These are phyloP conservation scores for Dactylonectria macrodidyma DNA, from an alignment of 2,329 filamentous ascomycete species.

Conservation along the genomic window DNA sequence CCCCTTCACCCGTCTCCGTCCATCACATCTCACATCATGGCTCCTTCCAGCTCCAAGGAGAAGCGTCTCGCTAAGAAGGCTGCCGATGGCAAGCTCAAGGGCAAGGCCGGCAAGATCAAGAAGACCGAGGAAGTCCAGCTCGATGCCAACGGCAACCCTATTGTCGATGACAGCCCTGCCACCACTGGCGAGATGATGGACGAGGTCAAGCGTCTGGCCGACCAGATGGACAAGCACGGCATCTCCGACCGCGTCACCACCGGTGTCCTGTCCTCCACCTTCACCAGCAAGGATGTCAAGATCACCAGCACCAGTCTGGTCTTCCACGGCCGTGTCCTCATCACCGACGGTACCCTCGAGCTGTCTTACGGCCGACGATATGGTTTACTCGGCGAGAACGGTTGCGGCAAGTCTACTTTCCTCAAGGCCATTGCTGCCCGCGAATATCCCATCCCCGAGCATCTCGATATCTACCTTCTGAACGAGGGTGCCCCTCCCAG, in stretches of 20 bases:
- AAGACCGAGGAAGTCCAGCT: constrained; percentile 78
- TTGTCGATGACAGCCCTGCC: constrained; percentile 74
- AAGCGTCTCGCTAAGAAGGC: constrained; percentile 81
- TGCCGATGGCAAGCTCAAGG: constrained; percentile 77
- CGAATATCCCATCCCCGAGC: constrained; percentile 96
- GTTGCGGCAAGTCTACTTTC: constrained; percentile 98
- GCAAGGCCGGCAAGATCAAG: constrained; percentile 80
- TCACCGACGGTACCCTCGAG: constrained; percentile 94
- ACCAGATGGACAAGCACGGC: constrained; percentile 96
- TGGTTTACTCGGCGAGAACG: constrained; percentile 97
- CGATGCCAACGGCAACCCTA: constrained; percentile 73
- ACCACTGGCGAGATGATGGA: constrained; percentile 81
- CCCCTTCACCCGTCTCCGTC: constrained; percentile 21
- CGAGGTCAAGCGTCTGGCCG: constrained; percentile 87
- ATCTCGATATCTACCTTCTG: constrained; percentile 97
- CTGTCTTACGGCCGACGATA: constrained; percentile 94
- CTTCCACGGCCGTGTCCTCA: constrained; percentile 97
- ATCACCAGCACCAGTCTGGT: constrained; percentile 94
- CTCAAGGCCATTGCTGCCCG: constrained; percentile 94
- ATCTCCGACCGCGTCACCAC: constrained; percentile 98
- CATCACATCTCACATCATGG: constrained; percentile 64
- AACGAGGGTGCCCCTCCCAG: constrained; percentile 95
- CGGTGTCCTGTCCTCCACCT: constrained; percentile 90
- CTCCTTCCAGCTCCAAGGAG: constrained; percentile 77
- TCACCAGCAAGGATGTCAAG: constrained; percentile 93